Conservation (phyloP, 2,329 filamentous ascomycete genomes). For the Neophaeococcomyces mojaviensis region DNA sequence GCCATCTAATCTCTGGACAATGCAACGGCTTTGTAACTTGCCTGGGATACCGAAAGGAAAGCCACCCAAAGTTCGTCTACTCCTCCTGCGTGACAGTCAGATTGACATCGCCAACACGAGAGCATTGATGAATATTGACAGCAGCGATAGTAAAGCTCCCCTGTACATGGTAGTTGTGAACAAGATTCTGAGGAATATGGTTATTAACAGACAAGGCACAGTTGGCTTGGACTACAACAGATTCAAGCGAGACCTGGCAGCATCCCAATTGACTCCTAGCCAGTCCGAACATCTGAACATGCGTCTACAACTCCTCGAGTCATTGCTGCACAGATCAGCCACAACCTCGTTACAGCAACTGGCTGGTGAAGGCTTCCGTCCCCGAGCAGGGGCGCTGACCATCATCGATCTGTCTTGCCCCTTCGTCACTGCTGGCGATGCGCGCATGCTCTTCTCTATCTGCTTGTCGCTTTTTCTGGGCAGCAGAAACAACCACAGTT, state of each 20-base stretch:
- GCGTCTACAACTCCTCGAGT: constrained; percentile 56
- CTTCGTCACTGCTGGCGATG: constrained; percentile 58
- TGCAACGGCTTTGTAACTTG: constrained; percentile 35
- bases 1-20: constrained; percentile 38
- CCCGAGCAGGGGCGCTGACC: constrained; percentile 46
- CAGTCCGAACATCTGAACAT: constrained; percentile 52
- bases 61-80: constrained; percentile 35
- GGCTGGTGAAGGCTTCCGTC: constrained; percentile 19
- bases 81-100: constrained; percentile 42
- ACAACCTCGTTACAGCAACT: background rate
- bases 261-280: constrained; percentile 9
- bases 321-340: constrained; percentile 44
- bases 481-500: constrained; percentile 41
- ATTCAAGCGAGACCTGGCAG: constrained; percentile 28
- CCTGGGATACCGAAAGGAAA: constrained; percentile 25
- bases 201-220: constrained; percentile 29
- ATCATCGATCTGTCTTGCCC: constrained; percentile 69
- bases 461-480: constrained; percentile 61
- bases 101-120: constrained; percentile 49
- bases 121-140: constrained; percentile 47
- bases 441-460: constrained; percentile 67
- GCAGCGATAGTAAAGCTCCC: constrained; percentile 33
- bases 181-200: constrained; percentile 46
- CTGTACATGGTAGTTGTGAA: constrained; percentile 46
- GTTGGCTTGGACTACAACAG: constrained; percentile 37